Conservation (phyloP, 306 rosid species). For the Vigna radiata region DNA sequence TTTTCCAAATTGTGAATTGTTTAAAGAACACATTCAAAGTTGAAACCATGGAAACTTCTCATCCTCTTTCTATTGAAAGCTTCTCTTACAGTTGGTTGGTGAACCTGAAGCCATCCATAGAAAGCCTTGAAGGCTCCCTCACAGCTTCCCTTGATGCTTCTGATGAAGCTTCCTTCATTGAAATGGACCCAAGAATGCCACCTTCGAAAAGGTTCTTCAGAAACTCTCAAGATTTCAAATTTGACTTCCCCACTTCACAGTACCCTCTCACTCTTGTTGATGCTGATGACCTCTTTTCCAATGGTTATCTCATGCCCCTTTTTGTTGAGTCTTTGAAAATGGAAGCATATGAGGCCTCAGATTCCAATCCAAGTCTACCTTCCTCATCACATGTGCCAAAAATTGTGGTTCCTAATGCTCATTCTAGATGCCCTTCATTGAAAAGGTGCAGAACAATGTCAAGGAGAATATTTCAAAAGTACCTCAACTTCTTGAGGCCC, state of each 20-base stretch:
- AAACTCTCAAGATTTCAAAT: slow-evolving; percentile 82
- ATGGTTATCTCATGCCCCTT: slow-evolving; percentile 86
- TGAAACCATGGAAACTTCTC: slow-evolving; percentile 81
- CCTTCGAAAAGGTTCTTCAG: slow-evolving; percentile 86
- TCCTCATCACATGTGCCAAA: slow-evolving; percentile 55
- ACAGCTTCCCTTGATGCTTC: slow-evolving; percentile 74
- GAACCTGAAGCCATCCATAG: slow-evolving; percentile 85
- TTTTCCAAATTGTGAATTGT: slow-evolving; percentile 20
- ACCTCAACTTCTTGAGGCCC: slow-evolving; percentile 79
- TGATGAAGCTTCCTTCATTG: slow-evolving; percentile 92
- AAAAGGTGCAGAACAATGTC: slow-evolving; percentile 80
- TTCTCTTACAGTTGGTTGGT: slow-evolving; percentile 96
- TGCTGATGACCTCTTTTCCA: slow-evolving; percentile 92
- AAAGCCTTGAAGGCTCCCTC: slow-evolving; percentile 68
- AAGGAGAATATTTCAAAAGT: slow-evolving; percentile 70
- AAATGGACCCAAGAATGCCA: slow-evolving; percentile 96
- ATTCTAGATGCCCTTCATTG: slow-evolving; percentile 62
- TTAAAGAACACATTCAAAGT: slow-evolving; percentile 9
- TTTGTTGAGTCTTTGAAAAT: slow-evolving; percentile 75
- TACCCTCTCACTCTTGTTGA: slow-evolving; percentile 71
- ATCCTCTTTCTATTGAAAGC: slow-evolving; percentile 90
- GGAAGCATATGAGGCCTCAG: slow-evolving; percentile 56
- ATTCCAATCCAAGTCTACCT: slow-evolving; percentile 42
- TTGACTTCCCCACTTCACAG: slow-evolving; percentile 79
- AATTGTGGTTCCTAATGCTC: slow-evolving; percentile 37